Base-by-base conservation (phyloP, 2,329 filamentous ascomycete genomes). In the Exophiala oligosperma region DNA sequence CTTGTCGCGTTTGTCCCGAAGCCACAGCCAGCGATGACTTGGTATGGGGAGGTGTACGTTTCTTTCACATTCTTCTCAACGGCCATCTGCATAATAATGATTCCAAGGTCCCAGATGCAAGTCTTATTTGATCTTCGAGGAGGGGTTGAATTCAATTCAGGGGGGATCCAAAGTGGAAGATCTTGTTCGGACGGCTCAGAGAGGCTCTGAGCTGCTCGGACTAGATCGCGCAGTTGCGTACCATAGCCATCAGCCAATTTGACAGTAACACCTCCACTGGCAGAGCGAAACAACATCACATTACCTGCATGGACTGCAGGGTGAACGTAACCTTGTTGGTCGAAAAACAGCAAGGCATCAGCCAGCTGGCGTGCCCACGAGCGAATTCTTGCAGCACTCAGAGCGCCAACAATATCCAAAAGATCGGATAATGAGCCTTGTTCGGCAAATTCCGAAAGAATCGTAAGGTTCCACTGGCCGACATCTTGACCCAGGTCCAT, bases 41-140 rank as follows among this genome's bases (percentile, higher is more conserved):
- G 53, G 26, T 52, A 29, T 1, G 93, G 92, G 0, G 91, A 95
- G 14, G 87, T 86, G 72, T 94, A 93, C 58, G 87, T 89, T 59
- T 88, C 81, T 17, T 89, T 79, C 5, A 91, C 84, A 64, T 91
- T 85, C 35, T 91, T 79, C 1, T 94, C 94, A 71, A 97, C 93
- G 2, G 94, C 83, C 91, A 97, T 97, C 71, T 99, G 93, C 40
- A 96, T 74, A 66, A 97, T 90, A 4, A 97, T 84, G 29, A 97
- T 85, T 3, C 94, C 94, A 67, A 99, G 86, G 65, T 97, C 90
- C 94, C 94, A 99, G 7, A 97, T 84, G 71, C 97, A 94, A 0
- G 91, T 91, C 72, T 96, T 96, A 67, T 75, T 88, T 80, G 72
- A 88, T 52, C 72, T 72, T 38, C 72, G 70, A 35, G 69, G 79